Evolutionary conservation across 768 basidiomycete genomes (phyloP).

Genomic region (Grammothele lineata): DNA sequence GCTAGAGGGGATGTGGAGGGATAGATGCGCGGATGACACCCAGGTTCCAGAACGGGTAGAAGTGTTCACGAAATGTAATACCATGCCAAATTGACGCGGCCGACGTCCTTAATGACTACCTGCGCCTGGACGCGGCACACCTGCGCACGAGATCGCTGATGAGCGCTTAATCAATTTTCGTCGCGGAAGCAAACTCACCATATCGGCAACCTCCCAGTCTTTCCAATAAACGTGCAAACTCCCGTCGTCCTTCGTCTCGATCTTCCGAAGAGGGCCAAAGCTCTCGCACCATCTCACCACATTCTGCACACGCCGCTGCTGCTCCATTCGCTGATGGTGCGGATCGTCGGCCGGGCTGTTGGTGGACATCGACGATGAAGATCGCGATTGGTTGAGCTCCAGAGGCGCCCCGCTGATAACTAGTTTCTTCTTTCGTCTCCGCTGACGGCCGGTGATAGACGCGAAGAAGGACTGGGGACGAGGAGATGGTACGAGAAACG

Average conservation of each 20-base stretch:
- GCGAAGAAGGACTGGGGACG: conserved; percentile 20
- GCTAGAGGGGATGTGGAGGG: too few species aligned
- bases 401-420: conserved; percentile 19
- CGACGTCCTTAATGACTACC: conserved; percentile 25
- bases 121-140: conserved; percentile 26
- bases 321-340: conserved; percentile 8
- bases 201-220: conserved; percentile 25
- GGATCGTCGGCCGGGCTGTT: conserved; percentile 4
- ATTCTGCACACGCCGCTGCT: conserved; percentile 16
- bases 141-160: conserved; percentile 4
- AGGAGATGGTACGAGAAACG: conserved; percentile 19
- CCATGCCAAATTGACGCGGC: conserved; percentile 25
- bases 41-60: too few species aligned
- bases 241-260: conserved; percentile 22
- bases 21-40: too few species aligned
- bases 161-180: not conserved
- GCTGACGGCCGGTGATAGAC: conserved; percentile 13
- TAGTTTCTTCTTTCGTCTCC: conserved; percentile 23
- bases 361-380: conserved; percentile 1
- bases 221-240: conserved; percentile 26
- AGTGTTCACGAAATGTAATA: conserved; percentile 19
- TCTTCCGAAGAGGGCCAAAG: conserved; percentile 21
- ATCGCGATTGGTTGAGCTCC: conserved; percentile 1
- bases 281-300: conserved; percentile 23
- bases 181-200: conserved; percentile 14